Conservation (phyloP, 2,329 filamentous ascomycete genomes). For the Dactylellina parvicollis region DNA sequence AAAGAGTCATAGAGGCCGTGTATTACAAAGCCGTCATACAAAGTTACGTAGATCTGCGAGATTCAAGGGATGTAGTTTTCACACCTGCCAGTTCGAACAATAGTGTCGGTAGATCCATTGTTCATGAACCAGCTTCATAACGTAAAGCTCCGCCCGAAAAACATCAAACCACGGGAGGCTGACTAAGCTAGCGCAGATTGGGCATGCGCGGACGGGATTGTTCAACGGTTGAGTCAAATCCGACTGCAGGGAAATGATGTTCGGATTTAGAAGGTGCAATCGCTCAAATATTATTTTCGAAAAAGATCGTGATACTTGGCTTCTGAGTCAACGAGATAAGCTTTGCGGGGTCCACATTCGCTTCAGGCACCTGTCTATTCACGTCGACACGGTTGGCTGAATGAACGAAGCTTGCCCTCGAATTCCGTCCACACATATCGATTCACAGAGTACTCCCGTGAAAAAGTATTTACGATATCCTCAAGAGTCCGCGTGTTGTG, state of each 20-base stretch:
- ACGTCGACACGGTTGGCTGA: too few species aligned
- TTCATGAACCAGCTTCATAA: not conserved
- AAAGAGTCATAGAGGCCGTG: slow-evolving; percentile 10
- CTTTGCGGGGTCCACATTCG: too few species aligned
- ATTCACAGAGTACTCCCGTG: too few species aligned
- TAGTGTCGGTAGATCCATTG: not conserved
- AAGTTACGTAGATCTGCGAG: not conserved
- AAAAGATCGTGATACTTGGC: too few species aligned
- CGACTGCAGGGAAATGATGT: not conserved
- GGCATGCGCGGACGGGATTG: not conserved
- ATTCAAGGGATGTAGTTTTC: not conserved
- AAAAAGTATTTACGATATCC: too few species aligned
- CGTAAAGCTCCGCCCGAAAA: slow-evolving; percentile 8
- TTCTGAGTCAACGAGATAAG: too few species aligned
- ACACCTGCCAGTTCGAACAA: slow-evolving; percentile 23
- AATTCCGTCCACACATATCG: too few species aligned
- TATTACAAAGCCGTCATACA: not conserved
- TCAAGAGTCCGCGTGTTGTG: too few species aligned
- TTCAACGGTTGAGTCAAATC: not conserved
- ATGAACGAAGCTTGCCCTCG: too few species aligned
- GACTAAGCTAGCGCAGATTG: slow-evolving; percentile 3
- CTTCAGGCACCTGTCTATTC: too few species aligned
- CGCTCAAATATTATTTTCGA: too few species aligned
- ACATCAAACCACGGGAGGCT: not conserved
- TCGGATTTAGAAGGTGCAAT: slow-evolving; percentile 11